These are phyloP conservation scores for Podospora pseudopauciseta DNA, from an alignment of 495 filamentous ascomycete species.

Conservation along the genomic window DNA sequence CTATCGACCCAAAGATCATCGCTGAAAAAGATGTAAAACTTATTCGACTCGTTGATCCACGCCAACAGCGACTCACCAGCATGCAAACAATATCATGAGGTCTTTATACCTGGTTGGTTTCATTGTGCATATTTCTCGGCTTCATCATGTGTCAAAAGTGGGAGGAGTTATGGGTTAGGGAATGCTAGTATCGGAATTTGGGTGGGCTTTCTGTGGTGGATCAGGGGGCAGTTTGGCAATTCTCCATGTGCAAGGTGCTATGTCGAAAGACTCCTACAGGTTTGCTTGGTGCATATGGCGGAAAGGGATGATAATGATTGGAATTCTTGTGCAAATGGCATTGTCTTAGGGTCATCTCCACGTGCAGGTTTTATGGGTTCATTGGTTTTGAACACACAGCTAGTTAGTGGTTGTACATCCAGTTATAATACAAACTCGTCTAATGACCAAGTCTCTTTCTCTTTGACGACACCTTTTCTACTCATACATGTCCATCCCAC, in stretches of 20 bases:
- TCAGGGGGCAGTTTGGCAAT: background rate
- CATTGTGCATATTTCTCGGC: background rate
- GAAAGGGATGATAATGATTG: background rate
- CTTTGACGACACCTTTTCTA: background rate
- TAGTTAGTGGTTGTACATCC: background rate
- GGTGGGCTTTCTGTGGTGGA: background rate
- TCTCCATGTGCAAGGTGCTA: background rate
- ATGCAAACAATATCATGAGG: conserved; percentile 23
- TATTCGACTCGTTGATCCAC: conserved; percentile 68
- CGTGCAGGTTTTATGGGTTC: background rate
- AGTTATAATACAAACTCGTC: background rate
- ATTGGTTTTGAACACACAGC: background rate
- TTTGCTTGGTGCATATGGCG: background rate
- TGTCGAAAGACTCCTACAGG: background rate
- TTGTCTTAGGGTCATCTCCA: background rate
- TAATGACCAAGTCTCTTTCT: background rate
- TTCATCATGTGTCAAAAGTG: background rate
- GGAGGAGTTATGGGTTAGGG: background rate
- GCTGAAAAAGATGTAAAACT: conserved; percentile 74
- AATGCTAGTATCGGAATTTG: background rate
- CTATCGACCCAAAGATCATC: conserved; percentile 67
- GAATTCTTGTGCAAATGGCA: background rate
- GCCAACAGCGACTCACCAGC: conserved; percentile 44
- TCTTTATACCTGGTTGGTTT: background rate
- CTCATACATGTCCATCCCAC: background rate